Evolutionary conservation across 495 filamentous ascomycete genomes (phyloP), one percentile per base, ranked within the genome.

Genomic region (Tuber microsphaerosporum): DNA sequence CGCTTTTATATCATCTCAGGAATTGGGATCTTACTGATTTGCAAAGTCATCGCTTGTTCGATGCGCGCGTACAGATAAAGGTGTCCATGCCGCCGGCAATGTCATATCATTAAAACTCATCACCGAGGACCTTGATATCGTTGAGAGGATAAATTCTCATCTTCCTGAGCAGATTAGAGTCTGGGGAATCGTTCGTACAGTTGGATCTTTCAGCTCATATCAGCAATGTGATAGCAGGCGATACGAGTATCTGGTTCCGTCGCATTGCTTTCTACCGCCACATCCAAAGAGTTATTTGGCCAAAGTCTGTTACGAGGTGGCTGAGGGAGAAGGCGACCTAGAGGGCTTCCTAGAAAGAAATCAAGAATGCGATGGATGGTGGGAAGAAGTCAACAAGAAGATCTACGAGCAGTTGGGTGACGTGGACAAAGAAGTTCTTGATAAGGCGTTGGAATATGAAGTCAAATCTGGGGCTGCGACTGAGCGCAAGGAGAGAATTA

Each of bases 201-300:
- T 89, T 79, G 92, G 91, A 73, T 87, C 90, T 73, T 99, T 98
- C 86, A 97, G 90, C 83, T 92, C 91, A 83, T 98, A 99, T 83
- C 90, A 95, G 79, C 87, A 92, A 61, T 97, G 94, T 81, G 95
- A 98, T 81, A 97, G 93, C 17, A 89, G 95, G 73, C 92, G 93
- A 83, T 99, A 99, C 84, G 95, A 99, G 82, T 99, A 98, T 82
- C 86, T 99, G 56, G 92, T 99, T 83, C 95, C 95, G 14, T 93
- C 91, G 41, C 91, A 97, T 83, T 91, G 90, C 73, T 93, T 98
- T 73, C 85, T 99, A 61, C 96, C 95, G 43, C 96, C 95, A 7
- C 93, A 97, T 79, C 94, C 94, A 1, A 89, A 89, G 51, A 96
- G 91, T 72, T 96, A 88, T 78, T 86, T 99, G 34, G 94, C 92